phyloP scores from a whole-genome alignment of 768 basidiomycete species.

The Russula abietina region DNA sequence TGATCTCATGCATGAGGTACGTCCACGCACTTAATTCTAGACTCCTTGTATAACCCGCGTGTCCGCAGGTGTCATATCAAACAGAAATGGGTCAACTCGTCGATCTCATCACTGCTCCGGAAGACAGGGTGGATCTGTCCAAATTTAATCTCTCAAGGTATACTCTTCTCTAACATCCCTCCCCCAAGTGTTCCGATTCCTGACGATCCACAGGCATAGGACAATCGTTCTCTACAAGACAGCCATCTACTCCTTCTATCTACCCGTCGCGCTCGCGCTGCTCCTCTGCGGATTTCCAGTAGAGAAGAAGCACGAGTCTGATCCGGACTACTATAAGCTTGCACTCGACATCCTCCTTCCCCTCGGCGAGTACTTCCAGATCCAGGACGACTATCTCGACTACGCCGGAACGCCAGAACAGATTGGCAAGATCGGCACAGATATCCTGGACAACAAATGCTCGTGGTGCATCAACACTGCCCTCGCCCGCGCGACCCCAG shows the following conservation, averaged over 20 bases:
- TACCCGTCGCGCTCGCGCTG: slow-evolving; percentile 94
- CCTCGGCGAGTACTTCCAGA: slow-evolving; percentile 97
- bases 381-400: slow-evolving; percentile 97
- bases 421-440: slow-evolving; percentile 96
- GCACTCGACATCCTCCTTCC: slow-evolving; percentile 81
- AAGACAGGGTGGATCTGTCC: slow-evolving; percentile 77
- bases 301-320: slow-evolving; percentile 40
- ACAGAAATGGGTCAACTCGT: slow-evolving; percentile 97
- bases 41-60: not conserved
- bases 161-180: slow-evolving; percentile 23
- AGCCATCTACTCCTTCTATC: slow-evolving; percentile 96
- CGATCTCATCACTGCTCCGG: slow-evolving; percentile 92
- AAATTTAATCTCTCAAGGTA: slow-evolving; percentile 86
- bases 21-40: slow-evolving; percentile 22
- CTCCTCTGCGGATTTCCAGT: slow-evolving; percentile 62
- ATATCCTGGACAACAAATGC: slow-evolving; percentile 99
- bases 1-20: slow-evolving; percentile 84
- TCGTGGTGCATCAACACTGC: slow-evolving; percentile 94
- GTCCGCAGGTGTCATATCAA: slow-evolving; percentile 58
- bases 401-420: slow-evolving; percentile 84
- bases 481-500: slow-evolving; percentile 48
- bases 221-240: slow-evolving; percentile 97
- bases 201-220: slow-evolving; percentile 52
- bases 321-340: slow-evolving; percentile 57
- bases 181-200: not conserved